Evolutionary conservation across 345 rosid genomes (phyloP).

Genomic region (Capsella bursapastoris): DNA sequence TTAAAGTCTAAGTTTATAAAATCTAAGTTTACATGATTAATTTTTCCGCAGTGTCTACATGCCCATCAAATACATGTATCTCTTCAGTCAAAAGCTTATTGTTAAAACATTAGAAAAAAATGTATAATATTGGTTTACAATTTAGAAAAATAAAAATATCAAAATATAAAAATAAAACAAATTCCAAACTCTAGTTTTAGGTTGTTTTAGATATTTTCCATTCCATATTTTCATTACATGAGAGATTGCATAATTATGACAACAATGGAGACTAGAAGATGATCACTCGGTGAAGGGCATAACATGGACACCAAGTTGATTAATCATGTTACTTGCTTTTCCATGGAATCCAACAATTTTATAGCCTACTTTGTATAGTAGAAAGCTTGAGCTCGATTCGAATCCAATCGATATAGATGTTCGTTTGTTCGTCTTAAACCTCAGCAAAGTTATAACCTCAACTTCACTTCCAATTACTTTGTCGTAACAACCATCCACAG

Average conservation of each 20-base stretch:
- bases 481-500: conserved; percentile 1
- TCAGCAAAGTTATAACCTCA: conserved; percentile 1
- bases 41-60: too few species aligned
- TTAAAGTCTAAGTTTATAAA: too few species aligned
- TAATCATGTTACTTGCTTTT: conserved; percentile 33
- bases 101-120: too few species aligned
- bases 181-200: too few species aligned
- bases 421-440: conserved; percentile 24
- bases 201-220: too few species aligned
- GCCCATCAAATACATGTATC: too few species aligned
- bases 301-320: conserved; percentile 38
- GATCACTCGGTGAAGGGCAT: conserved; percentile 21
- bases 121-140: too few species aligned
- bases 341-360: conserved; percentile 44
- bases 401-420: conserved; percentile 16
- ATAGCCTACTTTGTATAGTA: conserved; percentile 9
- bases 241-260: not conserved
- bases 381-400: conserved; percentile 1
- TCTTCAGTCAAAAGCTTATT: too few species aligned
- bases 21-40: too few species aligned
- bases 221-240: not conserved
- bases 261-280: not conserved
- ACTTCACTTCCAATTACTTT: conserved; percentile 4
- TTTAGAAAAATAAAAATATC: too few species aligned
- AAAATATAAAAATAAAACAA: too few species aligned